Percentiles rank a stretch among this genome's conserved stretches.
Evolutionary conservation across 2,329 filamentous ascomycete species (phyloP).

Genomic region (Aspergillus fumigatiaffinis): DNA sequence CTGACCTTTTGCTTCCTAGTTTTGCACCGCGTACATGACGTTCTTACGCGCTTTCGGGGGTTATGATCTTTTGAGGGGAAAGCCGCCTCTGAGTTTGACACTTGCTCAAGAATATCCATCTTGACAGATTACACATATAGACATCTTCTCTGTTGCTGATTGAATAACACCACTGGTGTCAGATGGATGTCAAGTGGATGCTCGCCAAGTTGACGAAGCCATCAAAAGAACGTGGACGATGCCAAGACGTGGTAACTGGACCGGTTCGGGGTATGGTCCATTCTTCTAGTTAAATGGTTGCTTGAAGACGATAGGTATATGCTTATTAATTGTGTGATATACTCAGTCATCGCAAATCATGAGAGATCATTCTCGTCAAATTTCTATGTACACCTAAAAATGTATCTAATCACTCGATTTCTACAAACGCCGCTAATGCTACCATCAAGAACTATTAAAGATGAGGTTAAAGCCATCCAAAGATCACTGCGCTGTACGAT

Average conservation of each 20-base stretch:
- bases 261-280: neutral
- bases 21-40: conserved; percentile 46
- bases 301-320: neutral
- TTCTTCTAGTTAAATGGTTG: neutral
- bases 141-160: neutral
- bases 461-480: neutral
- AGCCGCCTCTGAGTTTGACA: neutral
- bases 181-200: neutral
- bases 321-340: neutral
- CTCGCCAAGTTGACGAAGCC: neutral
- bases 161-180: neutral
- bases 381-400: neutral
- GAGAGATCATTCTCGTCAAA: neutral
- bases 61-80: conserved; percentile 33
- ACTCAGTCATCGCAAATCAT: neutral
- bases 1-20: conserved; percentile 44
- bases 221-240: neutral
- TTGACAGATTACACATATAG: neutral
- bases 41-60: conserved; percentile 44
- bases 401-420: neutral
- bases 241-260: neutral
- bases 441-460: neutral
- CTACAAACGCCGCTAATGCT: neutral
- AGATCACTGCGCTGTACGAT: neutral
- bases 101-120: conserved; percentile 19